phyloP scores from a whole-genome alignment of 2,329 filamentous ascomycete species.

The Ilyonectria robusta region DNA sequence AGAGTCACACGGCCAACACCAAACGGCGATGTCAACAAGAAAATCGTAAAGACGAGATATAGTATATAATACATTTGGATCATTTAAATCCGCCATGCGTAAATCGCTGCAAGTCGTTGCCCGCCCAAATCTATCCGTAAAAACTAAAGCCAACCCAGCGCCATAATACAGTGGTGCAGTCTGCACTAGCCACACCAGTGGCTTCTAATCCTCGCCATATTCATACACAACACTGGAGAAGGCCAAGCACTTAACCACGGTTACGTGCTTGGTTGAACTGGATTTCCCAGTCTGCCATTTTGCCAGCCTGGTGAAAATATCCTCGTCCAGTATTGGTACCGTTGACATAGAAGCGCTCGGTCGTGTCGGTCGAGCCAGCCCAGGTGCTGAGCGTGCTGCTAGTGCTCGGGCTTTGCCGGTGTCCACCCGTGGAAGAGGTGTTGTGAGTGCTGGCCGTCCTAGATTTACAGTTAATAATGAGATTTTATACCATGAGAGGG shows the following conservation, averaged over 20 bases:
- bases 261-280: slow-evolving; percentile 7
- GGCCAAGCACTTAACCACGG: background rate
- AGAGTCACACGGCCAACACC: background rate
- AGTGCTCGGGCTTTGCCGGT: slow-evolving; percentile 4
- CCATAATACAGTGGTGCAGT: background rate
- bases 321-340: slow-evolving; percentile 35
- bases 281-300: slow-evolving; percentile 30
- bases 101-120: background rate
- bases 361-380: slow-evolving; percentile 25
- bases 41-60: background rate
- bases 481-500: background rate
- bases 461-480: background rate
- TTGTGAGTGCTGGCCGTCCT: slow-evolving; percentile 4
- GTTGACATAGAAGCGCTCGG: slow-evolving; percentile 32
- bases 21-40: too few relatives aligned
- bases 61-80: background rate
- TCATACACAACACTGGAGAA: background rate
- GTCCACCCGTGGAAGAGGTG: slow-evolving; percentile 36
- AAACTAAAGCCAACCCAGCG: background rate
- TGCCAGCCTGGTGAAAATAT: slow-evolving; percentile 20
- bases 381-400: slow-evolving; percentile 27
- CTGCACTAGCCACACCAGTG: background rate
- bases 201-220: background rate
- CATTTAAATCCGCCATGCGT: background rate
- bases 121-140: background rate